Conservation (phyloP, 78 protist genomes). For the Dictyostelium firmibasis region DNA sequence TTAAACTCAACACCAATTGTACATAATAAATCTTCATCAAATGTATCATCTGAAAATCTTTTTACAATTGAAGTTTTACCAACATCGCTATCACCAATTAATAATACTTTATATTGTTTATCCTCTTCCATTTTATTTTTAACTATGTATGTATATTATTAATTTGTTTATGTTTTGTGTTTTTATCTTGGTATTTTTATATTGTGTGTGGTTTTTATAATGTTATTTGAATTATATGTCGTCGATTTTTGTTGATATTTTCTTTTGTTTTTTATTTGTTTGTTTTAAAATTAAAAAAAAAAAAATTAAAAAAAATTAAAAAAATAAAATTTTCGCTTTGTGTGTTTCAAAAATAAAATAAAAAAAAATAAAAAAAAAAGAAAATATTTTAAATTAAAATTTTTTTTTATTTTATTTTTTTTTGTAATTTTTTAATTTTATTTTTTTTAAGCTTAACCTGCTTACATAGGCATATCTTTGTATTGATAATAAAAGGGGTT, state of each 20-base stretch:
- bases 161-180: neutral
- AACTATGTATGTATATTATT: too few relatives aligned
- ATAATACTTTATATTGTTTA: conserved; percentile 54
- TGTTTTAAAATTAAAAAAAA: too few relatives aligned
- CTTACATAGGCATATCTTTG: neutral
- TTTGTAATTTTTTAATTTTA: too few relatives aligned
- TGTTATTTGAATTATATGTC: neutral
- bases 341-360: neutral
- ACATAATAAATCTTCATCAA: conserved; percentile 83
- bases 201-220: neutral
- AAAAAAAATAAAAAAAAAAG: neutral
- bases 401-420: too few relatives aligned
- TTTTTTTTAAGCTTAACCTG: neutral
- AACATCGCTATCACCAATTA: conserved; percentile 83
- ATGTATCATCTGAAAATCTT: conserved; percentile 88
- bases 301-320: too few relatives aligned
- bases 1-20: conserved; percentile 96
- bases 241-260: too few relatives aligned
- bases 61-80: conserved; percentile 92
- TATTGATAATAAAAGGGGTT: too few relatives aligned
- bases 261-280: neutral
- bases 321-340: too few relatives aligned
- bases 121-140: conserved; percentile 37
- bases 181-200: neutral
- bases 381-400: neutral